Base-by-base conservation (phyloP, 257 asterid genomes). In the Ocimum tenuiflorum region DNA sequence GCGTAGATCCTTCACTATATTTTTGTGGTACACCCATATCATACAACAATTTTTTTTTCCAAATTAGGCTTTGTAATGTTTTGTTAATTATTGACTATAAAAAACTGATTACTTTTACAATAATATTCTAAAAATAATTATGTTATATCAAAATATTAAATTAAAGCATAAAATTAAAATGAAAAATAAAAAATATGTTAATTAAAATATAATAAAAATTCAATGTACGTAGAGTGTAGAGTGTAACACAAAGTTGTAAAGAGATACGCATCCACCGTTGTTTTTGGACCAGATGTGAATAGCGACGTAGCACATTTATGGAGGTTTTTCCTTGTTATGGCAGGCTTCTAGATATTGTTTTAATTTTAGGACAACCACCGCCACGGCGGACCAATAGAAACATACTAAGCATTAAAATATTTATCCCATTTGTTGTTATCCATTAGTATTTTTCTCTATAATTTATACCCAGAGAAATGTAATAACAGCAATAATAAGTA, bases 361-460 rank as follows among this genome's bases (percentile, higher is more conserved):
- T 31, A 48, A 23, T 35, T 48, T 68, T 43, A 10, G 24, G 68
- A 62, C 75, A 73, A 65, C 79, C 85, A 83, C 92, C 87, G 89
- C 82, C 78, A 9, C 22, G 53, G 49, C 22, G 42, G 70, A 22
- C 91, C 85, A 82, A 80, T 85, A 65, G 81, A 29, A 67, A 50
- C 64, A 49, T 42, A 52, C 70, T n/a, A 8, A 36, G 39, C 41
- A 51, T 53, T 61, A 9, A 43, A 45, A 56, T 66, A 55, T 17
- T 58, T 39, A 60, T 10, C 20, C 22, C 22, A 43, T 22, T 35
- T 64, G 66, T 68, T 69, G 65, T 60, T 71, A 35, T 35, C 19
- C 54, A 62, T 27, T 54, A 17, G 48, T 19, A 19, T 33, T 0
- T 10, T 13, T 46, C 13, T 24, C n/a, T n/a, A n/a, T n/a, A n/a